Conservation (phyloP, 345 rosid genomes). For the Acer saccharum region DNA sequence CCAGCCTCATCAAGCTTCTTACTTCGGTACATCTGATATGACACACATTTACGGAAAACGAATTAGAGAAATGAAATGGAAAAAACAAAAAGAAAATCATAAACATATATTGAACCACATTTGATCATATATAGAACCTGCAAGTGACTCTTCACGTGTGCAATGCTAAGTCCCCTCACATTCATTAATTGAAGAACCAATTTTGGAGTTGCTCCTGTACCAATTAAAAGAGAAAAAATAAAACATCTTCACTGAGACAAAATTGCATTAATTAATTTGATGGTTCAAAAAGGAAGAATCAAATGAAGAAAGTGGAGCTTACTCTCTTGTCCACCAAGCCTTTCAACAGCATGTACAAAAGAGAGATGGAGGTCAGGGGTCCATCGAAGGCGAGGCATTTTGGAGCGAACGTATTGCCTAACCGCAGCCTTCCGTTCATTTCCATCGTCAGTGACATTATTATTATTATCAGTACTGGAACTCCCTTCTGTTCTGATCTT, state of each 20-base stretch:
- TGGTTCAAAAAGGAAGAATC: no score
- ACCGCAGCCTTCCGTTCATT: constrained; percentile 35
- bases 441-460: constrained; percentile 16
- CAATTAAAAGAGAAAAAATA: not conserved
- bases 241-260: no score
- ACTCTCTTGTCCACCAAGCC: constrained; percentile 94
- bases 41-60: not conserved
- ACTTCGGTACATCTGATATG: constrained; percentile 77
- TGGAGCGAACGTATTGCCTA: constrained; percentile 77
- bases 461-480: constrained; percentile 20
- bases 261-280: not conserved
- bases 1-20: constrained; percentile 77
- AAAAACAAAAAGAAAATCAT: not conserved
- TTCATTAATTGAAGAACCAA: constrained; percentile 88
- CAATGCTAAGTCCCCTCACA: constrained; percentile 80
- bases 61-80: not conserved
- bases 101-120: not conserved
- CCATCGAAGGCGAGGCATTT: constrained; percentile 85
- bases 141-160: constrained; percentile 92
- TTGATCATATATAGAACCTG: constrained; percentile 45
- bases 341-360: constrained; percentile 72
- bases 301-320: constrained; percentile 24
- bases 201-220: constrained; percentile 83
- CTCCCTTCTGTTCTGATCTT: constrained; percentile 34
- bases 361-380: constrained; percentile 86